Percentiles rank a stretch among this genome's conserved stretches.
These are phyloP conservation scores for Colletotrichum ledebouriae DNA, from an alignment of 2,329 filamentous ascomycete genomes.

Conservation along the genomic window DNA sequence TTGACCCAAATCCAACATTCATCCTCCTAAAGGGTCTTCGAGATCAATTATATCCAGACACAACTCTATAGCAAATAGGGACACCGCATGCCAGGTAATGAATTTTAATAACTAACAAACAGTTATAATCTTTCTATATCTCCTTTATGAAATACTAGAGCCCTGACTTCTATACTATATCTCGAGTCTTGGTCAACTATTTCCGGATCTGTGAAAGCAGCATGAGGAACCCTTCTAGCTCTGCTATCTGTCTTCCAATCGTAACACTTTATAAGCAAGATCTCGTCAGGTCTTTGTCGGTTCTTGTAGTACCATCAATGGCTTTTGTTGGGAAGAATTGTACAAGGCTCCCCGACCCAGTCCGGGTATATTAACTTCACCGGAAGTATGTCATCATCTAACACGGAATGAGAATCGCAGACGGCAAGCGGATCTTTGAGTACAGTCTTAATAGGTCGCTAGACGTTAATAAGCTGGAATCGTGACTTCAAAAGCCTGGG, in stretches of 20 bases:
- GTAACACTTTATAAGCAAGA: slow-evolving; percentile 73
- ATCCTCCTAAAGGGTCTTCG: no score
- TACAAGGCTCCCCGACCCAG: slow-evolving; percentile 53
- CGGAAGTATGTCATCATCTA: slow-evolving; percentile 54
- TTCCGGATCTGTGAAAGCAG: slow-evolving; percentile 22
- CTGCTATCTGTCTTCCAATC: slow-evolving; percentile 56
- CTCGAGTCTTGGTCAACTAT: slow-evolving; percentile 7
- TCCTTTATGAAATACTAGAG: slow-evolving; percentile 16
- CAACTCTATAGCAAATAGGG: no score
- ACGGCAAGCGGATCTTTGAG: slow-evolving; percentile 57
- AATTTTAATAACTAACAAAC: no score
- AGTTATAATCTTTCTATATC: not conserved
- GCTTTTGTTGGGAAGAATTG: slow-evolving; percentile 47
- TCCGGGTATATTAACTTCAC: slow-evolving; percentile 53
- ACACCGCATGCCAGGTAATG: no score
- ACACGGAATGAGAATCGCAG: slow-evolving; percentile 53
- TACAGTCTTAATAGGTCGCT: slow-evolving; percentile 63
- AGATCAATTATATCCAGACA: no score
- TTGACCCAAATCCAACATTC: no score
- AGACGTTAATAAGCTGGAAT: slow-evolving; percentile 49
- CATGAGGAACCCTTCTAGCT: slow-evolving; percentile 19
- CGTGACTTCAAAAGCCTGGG: slow-evolving; percentile 17
- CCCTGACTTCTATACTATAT: slow-evolving; percentile 19
- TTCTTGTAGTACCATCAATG: slow-evolving; percentile 68
- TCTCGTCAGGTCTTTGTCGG: slow-evolving; percentile 65